Percentiles rank a stretch among this genome's conserved stretches.
Evolutionary conservation across 2,329 filamentous ascomycete genomes (phyloP).

Genomic region (Cryphonectria japonica): DNA sequence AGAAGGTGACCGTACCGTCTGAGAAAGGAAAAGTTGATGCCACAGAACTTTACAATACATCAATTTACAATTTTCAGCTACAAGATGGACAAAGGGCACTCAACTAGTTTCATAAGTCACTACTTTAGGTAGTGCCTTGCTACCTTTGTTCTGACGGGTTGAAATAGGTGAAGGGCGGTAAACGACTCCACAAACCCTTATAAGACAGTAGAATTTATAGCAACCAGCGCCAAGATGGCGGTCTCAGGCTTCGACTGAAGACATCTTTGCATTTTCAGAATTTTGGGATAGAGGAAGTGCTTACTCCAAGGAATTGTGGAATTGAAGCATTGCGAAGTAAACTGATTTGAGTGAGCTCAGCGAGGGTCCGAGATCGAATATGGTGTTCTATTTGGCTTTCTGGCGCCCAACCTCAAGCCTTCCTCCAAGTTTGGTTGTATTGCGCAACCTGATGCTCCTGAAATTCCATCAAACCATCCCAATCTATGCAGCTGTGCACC

Average conservation of each 20-base stretch:
- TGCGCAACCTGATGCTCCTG: background rate
- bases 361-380: background rate
- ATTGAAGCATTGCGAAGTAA: background rate
- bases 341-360: background rate
- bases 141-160: too few relatives aligned
- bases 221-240: background rate
- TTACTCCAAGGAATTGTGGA: background rate
- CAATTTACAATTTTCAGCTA: background rate
- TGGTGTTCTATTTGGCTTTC: background rate
- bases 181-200: background rate
- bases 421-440: background rate
- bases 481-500: conserved; percentile 1
- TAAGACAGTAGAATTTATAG: background rate
- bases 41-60: background rate
- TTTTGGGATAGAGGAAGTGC: too few relatives aligned
- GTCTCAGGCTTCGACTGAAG: background rate
- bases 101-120: background rate
- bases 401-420: background rate
- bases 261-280: background rate
- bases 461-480: background rate
- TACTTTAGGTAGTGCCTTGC: background rate
- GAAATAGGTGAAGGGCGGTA: background rate
- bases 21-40: background rate
- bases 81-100: background rate
- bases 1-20: background rate